Percentiles rank a stretch among this genome's conserved stretches.
Evolutionary conservation across 78 protist genomes (phyloP).

Genomic region (Dictyostelium intermedium): DNA sequence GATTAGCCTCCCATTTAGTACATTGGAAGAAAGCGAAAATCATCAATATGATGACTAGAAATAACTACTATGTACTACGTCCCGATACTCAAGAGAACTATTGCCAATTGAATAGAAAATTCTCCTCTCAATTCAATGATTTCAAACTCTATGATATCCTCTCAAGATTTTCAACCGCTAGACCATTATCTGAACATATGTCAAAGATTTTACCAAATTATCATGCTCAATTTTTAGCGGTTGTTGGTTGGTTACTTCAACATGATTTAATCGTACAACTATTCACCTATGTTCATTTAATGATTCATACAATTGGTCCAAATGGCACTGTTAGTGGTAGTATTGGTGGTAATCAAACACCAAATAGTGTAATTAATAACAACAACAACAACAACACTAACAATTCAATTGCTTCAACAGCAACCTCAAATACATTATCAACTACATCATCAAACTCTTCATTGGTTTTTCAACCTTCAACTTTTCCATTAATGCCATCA

Average conservation of each 20-base stretch:
- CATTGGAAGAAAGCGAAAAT: conserved; percentile 78
- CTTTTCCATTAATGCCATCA: conserved; percentile 56
- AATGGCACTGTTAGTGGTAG: neutral
- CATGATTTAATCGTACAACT: conserved; percentile 72
- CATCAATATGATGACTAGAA: conserved; percentile 75
- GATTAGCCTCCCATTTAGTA: conserved; percentile 80
- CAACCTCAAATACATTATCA: neutral
- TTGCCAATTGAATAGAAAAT: neutral
- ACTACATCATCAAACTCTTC: neutral
- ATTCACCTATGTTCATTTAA: conserved; percentile 68
- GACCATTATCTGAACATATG: conserved; percentile 64
- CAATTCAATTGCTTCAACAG: neutral
- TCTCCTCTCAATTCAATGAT: conserved; percentile 32
- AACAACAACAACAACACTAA: neutral
- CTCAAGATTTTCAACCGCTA: conserved; percentile 25
- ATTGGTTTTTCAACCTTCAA: neutral
- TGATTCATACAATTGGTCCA: conserved; percentile 31
- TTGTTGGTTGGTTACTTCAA: conserved; percentile 78
- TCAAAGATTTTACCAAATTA: conserved; percentile 16
- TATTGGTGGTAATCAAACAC: neutral
- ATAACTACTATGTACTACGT: conserved; percentile 52
- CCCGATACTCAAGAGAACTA: conserved; percentile 7
- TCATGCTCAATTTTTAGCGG: conserved; percentile 36
- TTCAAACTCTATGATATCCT: conserved; percentile 60
- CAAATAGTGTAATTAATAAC: neutral